A percentile compares a stretch with the other conserved stretches of the same genome.
These are phyloP conservation scores for Babesia sp. DNA, from an alignment of 169 alveolate species.

Conservation along the genomic window DNA sequence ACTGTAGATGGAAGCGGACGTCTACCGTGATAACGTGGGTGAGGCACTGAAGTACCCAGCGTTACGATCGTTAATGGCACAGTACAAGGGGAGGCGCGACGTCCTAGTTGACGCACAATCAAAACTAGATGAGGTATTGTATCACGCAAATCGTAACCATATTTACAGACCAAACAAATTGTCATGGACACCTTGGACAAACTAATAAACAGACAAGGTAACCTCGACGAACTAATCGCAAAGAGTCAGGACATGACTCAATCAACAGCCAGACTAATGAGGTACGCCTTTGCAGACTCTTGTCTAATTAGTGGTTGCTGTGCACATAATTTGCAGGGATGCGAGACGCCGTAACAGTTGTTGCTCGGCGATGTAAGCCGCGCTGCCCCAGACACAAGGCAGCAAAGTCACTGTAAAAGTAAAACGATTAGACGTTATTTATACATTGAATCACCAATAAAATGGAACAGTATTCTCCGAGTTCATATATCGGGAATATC, in stretches of 20 bases:
- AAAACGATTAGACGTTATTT: not conserved
- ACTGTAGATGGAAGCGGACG: constrained; percentile 32
- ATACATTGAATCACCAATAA: not conserved
- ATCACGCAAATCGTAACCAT: not conserved
- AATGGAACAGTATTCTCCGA: constrained; percentile 53
- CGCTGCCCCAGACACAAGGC: not conserved
- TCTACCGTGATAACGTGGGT: constrained; percentile 50
- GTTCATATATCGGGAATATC: constrained; percentile 45
- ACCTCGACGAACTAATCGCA: constrained; percentile 70
- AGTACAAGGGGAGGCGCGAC: constrained; percentile 64
- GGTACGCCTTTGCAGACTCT: constrained; percentile 31
- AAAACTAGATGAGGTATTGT: constrained; percentile 58
- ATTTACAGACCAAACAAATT: constrained; percentile 43
- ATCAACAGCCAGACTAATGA: constrained; percentile 68
- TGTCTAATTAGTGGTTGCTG: not conserved
- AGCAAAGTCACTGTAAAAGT: not conserved
- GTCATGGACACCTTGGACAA: constrained; percentile 68
- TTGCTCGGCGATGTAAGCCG: constrained; percentile 50
- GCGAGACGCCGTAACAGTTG: constrained; percentile 65
- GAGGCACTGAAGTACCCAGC: constrained; percentile 44
- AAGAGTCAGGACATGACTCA: constrained; percentile 71
- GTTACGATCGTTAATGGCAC: constrained; percentile 41
- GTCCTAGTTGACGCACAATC: constrained; percentile 63
- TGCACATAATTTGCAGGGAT: constrained; percentile 24
- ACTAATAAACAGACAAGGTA: constrained; percentile 57